Percentiles rank a stretch among this genome's conserved stretches.
These are phyloP conservation scores for Ganoderma lingzhi DNA, from an alignment of 1,284 basidiomycete species.

Conservation along the genomic window DNA sequence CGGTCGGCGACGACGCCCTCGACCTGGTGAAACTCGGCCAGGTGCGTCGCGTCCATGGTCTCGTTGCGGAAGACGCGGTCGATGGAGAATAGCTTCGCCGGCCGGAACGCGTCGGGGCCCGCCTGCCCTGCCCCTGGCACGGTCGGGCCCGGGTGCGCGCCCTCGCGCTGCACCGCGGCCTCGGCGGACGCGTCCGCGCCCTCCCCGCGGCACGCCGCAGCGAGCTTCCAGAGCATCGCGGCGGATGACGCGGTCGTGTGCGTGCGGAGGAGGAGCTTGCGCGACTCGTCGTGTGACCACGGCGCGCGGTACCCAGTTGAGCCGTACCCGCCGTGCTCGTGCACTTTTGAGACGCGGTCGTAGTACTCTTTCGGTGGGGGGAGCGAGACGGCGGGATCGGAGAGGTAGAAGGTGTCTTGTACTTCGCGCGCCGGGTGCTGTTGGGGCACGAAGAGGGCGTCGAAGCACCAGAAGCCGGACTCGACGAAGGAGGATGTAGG, in stretches of 20 bases:
- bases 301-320: conserved; percentile 99
- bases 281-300: conserved; percentile 92
- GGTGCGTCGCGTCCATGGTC: conserved; percentile 98
- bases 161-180: conserved; percentile 35
- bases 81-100: conserved; percentile 97
- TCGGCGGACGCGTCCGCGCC: conserved; percentile 48
- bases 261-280: conserved; percentile 92
- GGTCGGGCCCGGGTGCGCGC: conserved; percentile 37
- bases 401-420: conserved; percentile 99
- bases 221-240: conserved; percentile 94
- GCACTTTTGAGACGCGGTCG: conserved; percentile 86
- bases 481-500: conserved; percentile 98
- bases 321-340: conserved; percentile 92
- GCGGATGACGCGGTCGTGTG: conserved; percentile 98
- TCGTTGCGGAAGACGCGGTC: conserved; percentile 99
- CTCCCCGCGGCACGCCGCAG: conserved; percentile 78
- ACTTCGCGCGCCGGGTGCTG: conserved; percentile 98
- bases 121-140: conserved; percentile 28
- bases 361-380: conserved; percentile 90
- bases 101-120: conserved; percentile 83
- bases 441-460: conserved; percentile 98
- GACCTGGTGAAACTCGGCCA: conserved; percentile 99
- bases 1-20: conserved; percentile 99
- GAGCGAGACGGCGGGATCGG: conserved; percentile 85
- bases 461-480: conserved; percentile 99